These are phyloP conservation scores for Diversispora eburnea DNA, from an alignment of 192 early-diverging fungal genomes.

Conservation along the genomic window DNA sequence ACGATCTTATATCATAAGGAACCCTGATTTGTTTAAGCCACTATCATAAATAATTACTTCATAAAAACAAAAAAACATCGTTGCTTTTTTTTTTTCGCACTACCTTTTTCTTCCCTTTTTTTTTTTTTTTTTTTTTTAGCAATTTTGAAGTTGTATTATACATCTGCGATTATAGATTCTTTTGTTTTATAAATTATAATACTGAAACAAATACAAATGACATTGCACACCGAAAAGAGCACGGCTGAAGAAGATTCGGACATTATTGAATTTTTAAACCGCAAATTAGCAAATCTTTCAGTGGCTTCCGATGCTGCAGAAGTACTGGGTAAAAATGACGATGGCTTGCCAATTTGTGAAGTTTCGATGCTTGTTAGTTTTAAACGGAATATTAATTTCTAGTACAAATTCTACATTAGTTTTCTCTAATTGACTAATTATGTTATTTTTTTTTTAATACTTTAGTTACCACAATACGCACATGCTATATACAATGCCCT, in stretches of 20 bases:
- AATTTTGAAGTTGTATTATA: too few species aligned
- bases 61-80: too few species aligned
- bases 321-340: conserved; percentile 1
- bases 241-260: conserved; percentile 23
- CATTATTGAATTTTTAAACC: conserved; percentile 17
- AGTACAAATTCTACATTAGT: too few species aligned
- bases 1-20: too few species aligned
- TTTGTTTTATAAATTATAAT: too few species aligned
- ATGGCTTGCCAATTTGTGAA: conserved; percentile 22
- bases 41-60: too few species aligned
- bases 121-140: too few species aligned
- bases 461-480: conserved; percentile 11
- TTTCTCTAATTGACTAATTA: background rate
- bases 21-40: too few species aligned
- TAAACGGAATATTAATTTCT: background rate
- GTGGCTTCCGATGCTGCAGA: background rate
- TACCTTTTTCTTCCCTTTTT: too few species aligned
- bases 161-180: too few species aligned
- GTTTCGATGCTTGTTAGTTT: conserved; percentile 3
- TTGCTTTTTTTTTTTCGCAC: too few species aligned
- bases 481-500: conserved; percentile 1
- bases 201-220: background rate
- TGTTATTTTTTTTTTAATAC: background rate
- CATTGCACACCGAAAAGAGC: conserved; percentile 9
- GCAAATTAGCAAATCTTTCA: conserved; percentile 18